Base-by-base conservation (phyloP, 345 rosid genomes). In the Brassica carinata region DNA sequence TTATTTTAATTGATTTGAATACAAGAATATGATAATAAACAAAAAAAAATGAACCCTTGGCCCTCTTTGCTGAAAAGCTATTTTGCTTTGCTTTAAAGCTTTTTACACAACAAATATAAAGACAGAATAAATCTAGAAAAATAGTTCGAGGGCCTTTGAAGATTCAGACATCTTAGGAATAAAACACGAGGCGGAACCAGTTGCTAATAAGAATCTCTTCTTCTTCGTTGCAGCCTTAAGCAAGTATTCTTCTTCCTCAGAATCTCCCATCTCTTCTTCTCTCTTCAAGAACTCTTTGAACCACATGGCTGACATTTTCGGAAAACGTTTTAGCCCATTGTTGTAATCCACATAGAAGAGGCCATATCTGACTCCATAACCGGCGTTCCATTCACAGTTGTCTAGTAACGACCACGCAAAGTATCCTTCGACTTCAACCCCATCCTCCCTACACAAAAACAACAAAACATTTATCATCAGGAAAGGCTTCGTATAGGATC, bases 151-250 rank as follows among this genome's bases (percentile, higher is more conserved):
- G 36, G 80, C 69, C 65, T 81, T 81, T 4, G 80, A 81, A 76
- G 83, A 76, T 75, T 81, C 80, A 30, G 80, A 81, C 83, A 81
- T 81, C 40, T 81, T 81, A 55, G 62, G 62, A 15, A 55, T 55
- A n/a, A 15, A 55, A 55, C 62, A 55, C 1, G 62, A 55, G 7
- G 26, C 26, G 3, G 62, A 17, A 17, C 62, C 62, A 55, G 62
- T 15, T 15, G 62, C 23, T 2, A 17, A 7, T n/a, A 55, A 55
- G 62, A 55, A 55, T 17, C 62, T 55, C 26, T 55, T 17, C 62
- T 7, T 55, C 62, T 55, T 55, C 3, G 19, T 55, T 55, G 62
- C 62, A 55, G 9, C 10, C 3, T 15, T 55, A 18, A 55, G 19
- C 62, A 55, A 17, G 58, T 53, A 53, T 8, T 17, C 5, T 55